Percentiles rank a stretch among this genome's conserved stretches.
phyloP scores from a whole-genome alignment of 345 rosid species.

The Eucalyptus marginata region DNA sequence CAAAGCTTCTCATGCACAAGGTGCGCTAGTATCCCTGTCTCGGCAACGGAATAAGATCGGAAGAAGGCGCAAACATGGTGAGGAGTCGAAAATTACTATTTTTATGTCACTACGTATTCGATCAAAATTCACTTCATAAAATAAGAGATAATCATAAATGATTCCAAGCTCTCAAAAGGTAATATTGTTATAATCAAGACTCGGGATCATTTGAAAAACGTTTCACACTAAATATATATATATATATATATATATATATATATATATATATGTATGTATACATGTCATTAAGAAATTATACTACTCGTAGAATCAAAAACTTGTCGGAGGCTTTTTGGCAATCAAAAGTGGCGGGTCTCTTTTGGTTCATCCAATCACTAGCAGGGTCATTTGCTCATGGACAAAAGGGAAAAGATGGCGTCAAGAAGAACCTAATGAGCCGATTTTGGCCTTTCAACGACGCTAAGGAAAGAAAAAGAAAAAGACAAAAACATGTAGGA shows the following conservation, averaged over 20 bases:
- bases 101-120: accelerated
- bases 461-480: background rate
- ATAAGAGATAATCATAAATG: background rate
- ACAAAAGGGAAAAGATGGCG: background rate
- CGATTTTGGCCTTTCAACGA: background rate
- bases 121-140: background rate
- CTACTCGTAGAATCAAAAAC: background rate
- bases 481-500: background rate
- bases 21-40: accelerated
- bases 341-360: background rate
- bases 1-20: background rate
- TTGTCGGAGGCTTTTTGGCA: background rate
- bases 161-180: background rate
- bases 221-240: background rate
- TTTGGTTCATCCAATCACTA: background rate
- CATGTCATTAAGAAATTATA: background rate
- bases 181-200: accelerated
- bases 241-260: no score
- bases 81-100: background rate
- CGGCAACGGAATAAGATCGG: background rate
- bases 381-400: background rate
- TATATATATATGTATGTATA: no score
- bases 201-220: accelerated
- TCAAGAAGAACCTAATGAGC: background rate
- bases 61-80: accelerated